Base-by-base conservation (phyloP, 805 yeast genomes). In the Candida bentonensis region DNA sequence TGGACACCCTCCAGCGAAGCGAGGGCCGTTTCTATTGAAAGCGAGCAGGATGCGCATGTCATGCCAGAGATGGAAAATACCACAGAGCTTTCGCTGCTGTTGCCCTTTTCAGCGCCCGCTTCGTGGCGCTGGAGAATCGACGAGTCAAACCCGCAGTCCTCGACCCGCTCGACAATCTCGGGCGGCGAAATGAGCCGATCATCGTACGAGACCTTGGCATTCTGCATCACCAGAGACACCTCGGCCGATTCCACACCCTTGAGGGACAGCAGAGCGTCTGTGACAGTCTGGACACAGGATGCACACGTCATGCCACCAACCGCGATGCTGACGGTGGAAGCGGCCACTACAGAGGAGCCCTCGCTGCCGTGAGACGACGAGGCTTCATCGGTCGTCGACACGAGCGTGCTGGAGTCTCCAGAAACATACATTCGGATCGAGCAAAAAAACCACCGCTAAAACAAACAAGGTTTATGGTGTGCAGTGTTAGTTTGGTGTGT, bases 291-390 rank as follows among this genome's bases (percentile, higher is more conserved):
- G 0, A 82, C 72, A 58, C 97, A 89, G 1, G 94, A 73, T 1
- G 92, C 80, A 57, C 96, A 89, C 2, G 97, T 88, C 96, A 88
- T 89, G 2, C 96, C 96, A 15, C 64, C 60, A 1, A 81, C 64
- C 3, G 59, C 44, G 39, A 62, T 42, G 39, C 17, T 30, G n/a
- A 30, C n/a, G 11, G 36, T 30, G 20, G 11, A 9, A 9, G 36
- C 36, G 5, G 36, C n/a, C 5, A 17, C 7, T 7, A 9, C 36
- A 4, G 36, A 30, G 7, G 17, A 4, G 17, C 17, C 36, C n/a
- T n/a, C n/a, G n/a, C n/a, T n/a, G n/a, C n/a, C n/a, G n/a, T n/a
- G n/a, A n/a, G n/a, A n/a, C n/a, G n/a, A n/a, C n/a, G n/a, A n/a
- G n/a, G n/a, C n/a, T n/a, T n/a, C n/a, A n/a, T n/a, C n/a, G 5